These are phyloP conservation scores for Quercus berberidifolia DNA, from an alignment of 306 rosid species.

Conservation along the genomic window DNA sequence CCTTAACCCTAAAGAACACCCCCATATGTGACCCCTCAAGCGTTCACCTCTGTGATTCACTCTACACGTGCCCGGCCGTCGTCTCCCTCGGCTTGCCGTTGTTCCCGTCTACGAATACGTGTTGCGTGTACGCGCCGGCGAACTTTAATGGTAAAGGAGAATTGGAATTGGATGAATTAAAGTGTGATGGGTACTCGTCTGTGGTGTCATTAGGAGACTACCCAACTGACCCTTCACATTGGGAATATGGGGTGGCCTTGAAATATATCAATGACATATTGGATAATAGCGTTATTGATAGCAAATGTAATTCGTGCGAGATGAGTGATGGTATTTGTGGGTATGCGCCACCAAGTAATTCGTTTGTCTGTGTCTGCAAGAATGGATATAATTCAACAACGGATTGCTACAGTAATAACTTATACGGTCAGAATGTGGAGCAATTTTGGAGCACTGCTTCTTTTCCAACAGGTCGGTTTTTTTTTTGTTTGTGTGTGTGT, in stretches of 20 bases:
- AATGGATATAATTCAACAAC: conserved; percentile 44
- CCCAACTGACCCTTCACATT: conserved; percentile 44
- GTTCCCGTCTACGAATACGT: conserved; percentile 52
- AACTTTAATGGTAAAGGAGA: conserved; percentile 45
- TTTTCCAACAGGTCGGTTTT: conserved; percentile 27
- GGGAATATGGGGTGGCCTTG: conserved; percentile 61
- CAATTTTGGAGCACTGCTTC: conserved; percentile 31
- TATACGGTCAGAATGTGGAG: conserved; percentile 17
- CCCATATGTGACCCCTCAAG: conserved; percentile 47
- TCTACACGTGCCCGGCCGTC: conserved; percentile 61
- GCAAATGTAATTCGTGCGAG: conserved; percentile 51
- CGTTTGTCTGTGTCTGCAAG: conserved; percentile 55
- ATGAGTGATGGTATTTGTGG: conserved; percentile 67
- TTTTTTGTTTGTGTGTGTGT: no score
- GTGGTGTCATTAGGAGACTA: conserved; percentile 46
- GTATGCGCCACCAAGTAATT: conserved; percentile 31
- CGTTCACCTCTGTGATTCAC: conserved; percentile 54
- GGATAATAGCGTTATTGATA: conserved; percentile 29
- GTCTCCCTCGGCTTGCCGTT: conserved; percentile 38
- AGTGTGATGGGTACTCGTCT: conserved; percentile 45
- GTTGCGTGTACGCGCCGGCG: conserved; percentile 67
- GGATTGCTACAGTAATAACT: conserved; percentile 35
- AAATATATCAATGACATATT: conserved; percentile 36
- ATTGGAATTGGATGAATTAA: conserved; percentile 31
- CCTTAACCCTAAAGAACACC: conserved; percentile 31